Conservation (phyloP, 306 rosid species). For the Parietaria judaica region DNA sequence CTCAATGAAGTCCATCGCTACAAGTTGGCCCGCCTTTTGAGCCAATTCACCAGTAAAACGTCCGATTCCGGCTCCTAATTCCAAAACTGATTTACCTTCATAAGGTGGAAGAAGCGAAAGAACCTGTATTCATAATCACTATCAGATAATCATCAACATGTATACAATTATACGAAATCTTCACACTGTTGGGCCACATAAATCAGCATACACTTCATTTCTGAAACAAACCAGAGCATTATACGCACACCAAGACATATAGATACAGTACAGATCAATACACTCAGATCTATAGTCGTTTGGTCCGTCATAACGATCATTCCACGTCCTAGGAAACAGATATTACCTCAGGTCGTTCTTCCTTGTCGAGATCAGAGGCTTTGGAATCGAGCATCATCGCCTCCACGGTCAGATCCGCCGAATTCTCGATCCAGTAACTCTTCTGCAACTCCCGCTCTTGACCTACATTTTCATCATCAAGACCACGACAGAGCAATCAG, state of each 20-base stretch:
- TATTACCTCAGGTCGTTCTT: constrained; percentile 87
- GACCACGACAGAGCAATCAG: background rate
- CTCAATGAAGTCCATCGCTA: constrained; percentile 87
- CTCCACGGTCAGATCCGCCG: constrained; percentile 65
- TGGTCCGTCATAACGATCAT: no score
- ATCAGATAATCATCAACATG: background rate
- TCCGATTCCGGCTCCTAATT: constrained; percentile 97
- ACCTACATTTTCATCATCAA: constrained; percentile 15
- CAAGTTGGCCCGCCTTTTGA: constrained; percentile 66
- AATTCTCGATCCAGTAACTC: constrained; percentile 74
- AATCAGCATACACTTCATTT: no score
- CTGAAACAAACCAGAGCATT: no score
- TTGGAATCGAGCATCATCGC: constrained; percentile 99
- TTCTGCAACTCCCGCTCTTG: constrained; percentile 72
- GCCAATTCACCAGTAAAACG: constrained; percentile 90
- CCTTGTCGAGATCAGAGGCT: constrained; percentile 88
- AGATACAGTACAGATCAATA: no score
- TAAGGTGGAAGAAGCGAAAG: constrained; percentile 65
- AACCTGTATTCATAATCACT: constrained; percentile 31
- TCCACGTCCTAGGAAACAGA: background rate
- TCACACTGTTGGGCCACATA: no score
- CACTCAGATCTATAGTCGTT: no score
- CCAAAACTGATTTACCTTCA: constrained; percentile 80
- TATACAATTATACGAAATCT: no score
- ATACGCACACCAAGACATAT: no score